Base-by-base conservation (phyloP, 768 basidiomycete genomes). In the Boletus vinaceobasis region DNA sequence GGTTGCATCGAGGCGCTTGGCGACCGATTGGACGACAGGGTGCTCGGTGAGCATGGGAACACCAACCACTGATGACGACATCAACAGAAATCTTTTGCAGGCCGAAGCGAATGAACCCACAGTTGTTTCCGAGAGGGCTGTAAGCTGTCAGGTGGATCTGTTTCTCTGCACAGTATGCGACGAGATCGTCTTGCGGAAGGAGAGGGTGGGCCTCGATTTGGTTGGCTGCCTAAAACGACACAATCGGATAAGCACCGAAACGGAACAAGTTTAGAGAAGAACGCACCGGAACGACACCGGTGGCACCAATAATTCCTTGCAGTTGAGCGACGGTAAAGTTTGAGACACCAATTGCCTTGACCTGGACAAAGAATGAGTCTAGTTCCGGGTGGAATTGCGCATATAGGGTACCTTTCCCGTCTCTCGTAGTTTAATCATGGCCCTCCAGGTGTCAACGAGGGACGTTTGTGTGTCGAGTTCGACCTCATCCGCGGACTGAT, bases 121-220 rank as follows among this genome's bases (percentile, higher is more conserved):
- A 64, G 73, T 90, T 92, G 75, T 92, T 88, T 42, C 92, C 91
- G 3, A 93, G 82, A 7, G 90, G 90, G 60, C 80, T 82, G 72
- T 84, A 85, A 0, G 82, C 81, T n/a, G 81, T 81, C 54, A 93
- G 69, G 59, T 88, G 84, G 65, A 92, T 90, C 48, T 78, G 79
- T 64, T 88, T 81, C 56, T 78, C 72, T 62, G 84, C 81, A 75
- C 84, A 86, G 74, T 81, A 92, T 37, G 74, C 79, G 49, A 85
- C 77, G 50, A 92, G 80, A 14, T 89, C 85, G 47, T 85, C 81
- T 65, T 93, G 90, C 10, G 80, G 86, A 53, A 90, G 79, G 48
- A 84, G 78, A 14, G 91, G 90, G 77, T 94, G 93, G 21, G 84
- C 83, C 70, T 93, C 90, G 60, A 93, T 74, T 73, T 95, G 92